Conservation (phyloP, 1,284 basidiomycete genomes). For the Pyrrhoderma lamaoense region DNA sequence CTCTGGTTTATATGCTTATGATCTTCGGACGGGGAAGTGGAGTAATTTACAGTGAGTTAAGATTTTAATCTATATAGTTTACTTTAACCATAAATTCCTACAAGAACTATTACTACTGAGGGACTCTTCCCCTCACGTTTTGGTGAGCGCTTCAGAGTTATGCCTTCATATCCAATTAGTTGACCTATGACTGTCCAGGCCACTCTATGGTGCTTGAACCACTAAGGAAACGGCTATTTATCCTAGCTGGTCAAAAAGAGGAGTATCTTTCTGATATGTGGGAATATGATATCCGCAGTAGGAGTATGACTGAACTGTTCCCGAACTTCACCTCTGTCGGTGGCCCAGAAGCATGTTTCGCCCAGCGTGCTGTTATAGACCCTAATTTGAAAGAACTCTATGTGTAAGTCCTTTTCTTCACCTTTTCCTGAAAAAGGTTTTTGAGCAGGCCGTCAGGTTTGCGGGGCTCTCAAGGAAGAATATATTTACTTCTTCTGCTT, state of each 20-base stretch:
- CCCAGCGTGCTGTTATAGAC: conserved; percentile 64
- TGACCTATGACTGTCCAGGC: conserved; percentile 30
- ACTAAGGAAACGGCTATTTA: conserved; percentile 46
- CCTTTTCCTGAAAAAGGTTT: neutral
- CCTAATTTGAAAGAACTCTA: conserved; percentile 58
- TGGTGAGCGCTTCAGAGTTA: conserved; percentile 34
- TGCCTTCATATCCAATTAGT: too few species aligned
- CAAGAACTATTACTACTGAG: conserved; percentile 10
- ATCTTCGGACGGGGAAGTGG: conserved; percentile 57
- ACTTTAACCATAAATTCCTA: neutral
- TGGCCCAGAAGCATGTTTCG: conserved; percentile 62
- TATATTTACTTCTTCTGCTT: conserved; percentile 26
- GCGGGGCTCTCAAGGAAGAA: neutral
- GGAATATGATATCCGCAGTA: conserved; percentile 53
- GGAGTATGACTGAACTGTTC: conserved; percentile 53
- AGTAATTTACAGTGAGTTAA: conserved; percentile 49
- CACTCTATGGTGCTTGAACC: conserved; percentile 75
- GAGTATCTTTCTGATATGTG: conserved; percentile 71
- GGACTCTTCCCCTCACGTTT: conserved; percentile 48
- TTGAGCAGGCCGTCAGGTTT: neutral
- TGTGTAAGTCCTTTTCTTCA: conserved; percentile 44
- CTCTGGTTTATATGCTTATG: conserved; percentile 65
- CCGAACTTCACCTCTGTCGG: conserved; percentile 50
- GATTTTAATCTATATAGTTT: neutral
- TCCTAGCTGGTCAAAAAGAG: conserved; percentile 64